Percentiles rank a stretch among this genome's conserved stretches.
phyloP scores from a whole-genome alignment of 495 filamentous ascomycete genomes.

The Penicillium daleae region DNA sequence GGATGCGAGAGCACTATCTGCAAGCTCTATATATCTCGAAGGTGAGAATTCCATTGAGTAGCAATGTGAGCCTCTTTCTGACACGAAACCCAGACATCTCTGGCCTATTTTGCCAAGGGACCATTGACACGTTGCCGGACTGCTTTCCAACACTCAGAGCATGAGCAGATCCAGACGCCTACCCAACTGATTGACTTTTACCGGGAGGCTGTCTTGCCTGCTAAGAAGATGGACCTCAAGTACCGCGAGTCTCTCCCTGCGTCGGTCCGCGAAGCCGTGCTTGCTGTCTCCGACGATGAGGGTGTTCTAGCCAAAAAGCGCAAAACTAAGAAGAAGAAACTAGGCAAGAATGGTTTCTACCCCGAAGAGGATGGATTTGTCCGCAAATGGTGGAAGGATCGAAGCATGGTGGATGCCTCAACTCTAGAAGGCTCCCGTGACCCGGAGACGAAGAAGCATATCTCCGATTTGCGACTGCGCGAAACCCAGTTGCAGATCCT shows the following conservation, averaged over 20 bases:
- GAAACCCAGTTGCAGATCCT: conserved; percentile 93
- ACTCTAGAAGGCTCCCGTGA: conserved; percentile 50
- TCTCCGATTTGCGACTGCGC: conserved; percentile 68
- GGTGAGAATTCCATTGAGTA: conserved; percentile 43
- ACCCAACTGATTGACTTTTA: conserved; percentile 67
- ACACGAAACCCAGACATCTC: conserved; percentile 62
- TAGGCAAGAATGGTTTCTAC: conserved; percentile 79
- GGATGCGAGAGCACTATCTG: conserved; percentile 75
- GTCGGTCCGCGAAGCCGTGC: conserved; percentile 65
- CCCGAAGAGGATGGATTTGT: conserved; percentile 75
- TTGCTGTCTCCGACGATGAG: conserved; percentile 65
- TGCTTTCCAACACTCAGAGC: conserved; percentile 66
- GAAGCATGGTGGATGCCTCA: conserved; percentile 45
- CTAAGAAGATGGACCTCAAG: conserved; percentile 82
- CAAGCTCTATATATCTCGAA: conserved; percentile 91
- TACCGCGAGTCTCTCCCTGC: conserved; percentile 76
- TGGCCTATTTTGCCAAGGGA: conserved; percentile 97
- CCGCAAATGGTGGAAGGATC: conserved; percentile 74
- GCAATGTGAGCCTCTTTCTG: conserved; percentile 6
- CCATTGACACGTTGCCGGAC: conserved; percentile 86
- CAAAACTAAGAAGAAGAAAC: conserved; percentile 69
- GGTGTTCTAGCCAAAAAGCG: conserved; percentile 52
- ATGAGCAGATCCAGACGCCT: conserved; percentile 31
- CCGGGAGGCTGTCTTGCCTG: conserved; percentile 69
- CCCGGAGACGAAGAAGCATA: conserved; percentile 57